These are phyloP conservation scores for Handroanthus guayacan DNA, from an alignment of 257 asterid species.

Conservation along the genomic window DNA sequence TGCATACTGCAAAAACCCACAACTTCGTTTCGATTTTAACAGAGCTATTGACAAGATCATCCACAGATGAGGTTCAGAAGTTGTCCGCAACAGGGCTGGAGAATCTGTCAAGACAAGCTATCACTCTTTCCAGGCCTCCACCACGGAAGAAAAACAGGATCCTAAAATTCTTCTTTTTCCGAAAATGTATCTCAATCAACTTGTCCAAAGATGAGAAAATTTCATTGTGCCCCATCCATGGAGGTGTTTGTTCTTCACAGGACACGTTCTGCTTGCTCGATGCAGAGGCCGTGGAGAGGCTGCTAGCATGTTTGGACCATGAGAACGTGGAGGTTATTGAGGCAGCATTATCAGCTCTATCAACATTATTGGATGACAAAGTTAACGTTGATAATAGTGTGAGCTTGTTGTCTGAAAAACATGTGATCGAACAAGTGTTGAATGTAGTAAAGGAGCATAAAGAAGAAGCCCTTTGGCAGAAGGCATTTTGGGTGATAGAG, in stretches of 20 bases:
- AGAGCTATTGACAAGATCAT: constrained; percentile 61
- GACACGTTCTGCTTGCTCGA: constrained; percentile 77
- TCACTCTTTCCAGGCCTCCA: constrained; percentile 64
- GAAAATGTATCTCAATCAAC: constrained; percentile 51
- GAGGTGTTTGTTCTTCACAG: constrained; percentile 80
- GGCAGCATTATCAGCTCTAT: constrained; percentile 76
- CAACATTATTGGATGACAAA: constrained; percentile 74
- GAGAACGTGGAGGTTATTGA: constrained; percentile 72
- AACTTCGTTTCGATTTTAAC: constrained; percentile 64
- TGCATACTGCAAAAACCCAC: constrained; percentile 53
- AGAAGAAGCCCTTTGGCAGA: constrained; percentile 61
- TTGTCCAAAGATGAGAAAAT: constrained; percentile 41
- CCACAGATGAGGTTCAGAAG: constrained; percentile 75
- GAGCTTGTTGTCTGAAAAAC: constrained; percentile 55
- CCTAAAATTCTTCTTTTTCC: constrained; percentile 41
- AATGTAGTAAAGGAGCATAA: constrained; percentile 73
- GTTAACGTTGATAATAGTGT: constrained; percentile 69
- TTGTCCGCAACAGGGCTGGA: constrained; percentile 66
- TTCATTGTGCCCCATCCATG: constrained; percentile 65
- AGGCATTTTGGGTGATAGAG: constrained; percentile 80
- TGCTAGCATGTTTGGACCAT: constrained; percentile 66
- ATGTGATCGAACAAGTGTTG: constrained; percentile 54
- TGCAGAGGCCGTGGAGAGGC: constrained; percentile 71
- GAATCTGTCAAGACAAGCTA: constrained; percentile 70
- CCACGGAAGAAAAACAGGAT: constrained; percentile 50